Percentiles rank a stretch among this genome's conserved stretches.
Evolutionary conservation across 2,329 filamentous ascomycete genomes (phyloP).

Genomic region (Lasiodiplodia hormozganensis): DNA sequence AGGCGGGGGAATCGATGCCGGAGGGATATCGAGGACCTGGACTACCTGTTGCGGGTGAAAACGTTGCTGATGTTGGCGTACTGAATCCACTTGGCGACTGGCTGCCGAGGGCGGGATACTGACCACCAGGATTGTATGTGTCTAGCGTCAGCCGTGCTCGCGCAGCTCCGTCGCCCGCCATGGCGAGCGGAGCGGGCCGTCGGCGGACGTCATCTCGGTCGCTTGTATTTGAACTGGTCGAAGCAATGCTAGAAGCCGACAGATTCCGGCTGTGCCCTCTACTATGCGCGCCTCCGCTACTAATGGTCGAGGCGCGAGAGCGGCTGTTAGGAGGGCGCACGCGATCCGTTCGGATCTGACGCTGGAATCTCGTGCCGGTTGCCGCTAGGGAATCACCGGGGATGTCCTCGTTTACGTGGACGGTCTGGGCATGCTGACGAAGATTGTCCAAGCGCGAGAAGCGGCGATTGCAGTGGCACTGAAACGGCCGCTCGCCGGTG

Average conservation of each 20-base stretch:
- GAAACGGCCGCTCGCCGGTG: conserved; percentile 94
- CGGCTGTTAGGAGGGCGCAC: conserved; percentile 76
- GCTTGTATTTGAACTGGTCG: conserved; percentile 73
- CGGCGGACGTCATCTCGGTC: conserved; percentile 67
- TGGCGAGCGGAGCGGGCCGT: conserved; percentile 81
- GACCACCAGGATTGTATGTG: conserved; percentile 64
- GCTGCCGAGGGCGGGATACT: conserved; percentile 69
- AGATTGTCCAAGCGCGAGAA: conserved; percentile 96
- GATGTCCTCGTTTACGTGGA: conserved; percentile 97
- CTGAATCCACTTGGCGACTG: conserved; percentile 77
- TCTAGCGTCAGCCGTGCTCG: conserved; percentile 73
- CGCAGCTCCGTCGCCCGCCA: conserved; percentile 71
- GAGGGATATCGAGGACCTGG: conserved; percentile 70
- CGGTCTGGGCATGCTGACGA: conserved; percentile 94
- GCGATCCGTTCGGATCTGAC: conserved; percentile 87
- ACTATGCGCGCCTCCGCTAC: conserved; percentile 70
- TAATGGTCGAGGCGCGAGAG: conserved; percentile 77
- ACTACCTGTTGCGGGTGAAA: conserved; percentile 77
- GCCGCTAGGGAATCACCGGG: conserved; percentile 92
- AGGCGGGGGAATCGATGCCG: conserved; percentile 73
- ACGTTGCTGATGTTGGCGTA: conserved; percentile 84
- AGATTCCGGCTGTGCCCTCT: conserved; percentile 85
- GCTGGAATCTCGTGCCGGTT: conserved; percentile 88
- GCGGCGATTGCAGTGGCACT: conserved; percentile 90
- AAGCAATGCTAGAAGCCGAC: conserved; percentile 86